Evolutionary conservation across 2,329 filamentous ascomycete species (phyloP).

Genomic region (Penicillium paneum): DNA sequence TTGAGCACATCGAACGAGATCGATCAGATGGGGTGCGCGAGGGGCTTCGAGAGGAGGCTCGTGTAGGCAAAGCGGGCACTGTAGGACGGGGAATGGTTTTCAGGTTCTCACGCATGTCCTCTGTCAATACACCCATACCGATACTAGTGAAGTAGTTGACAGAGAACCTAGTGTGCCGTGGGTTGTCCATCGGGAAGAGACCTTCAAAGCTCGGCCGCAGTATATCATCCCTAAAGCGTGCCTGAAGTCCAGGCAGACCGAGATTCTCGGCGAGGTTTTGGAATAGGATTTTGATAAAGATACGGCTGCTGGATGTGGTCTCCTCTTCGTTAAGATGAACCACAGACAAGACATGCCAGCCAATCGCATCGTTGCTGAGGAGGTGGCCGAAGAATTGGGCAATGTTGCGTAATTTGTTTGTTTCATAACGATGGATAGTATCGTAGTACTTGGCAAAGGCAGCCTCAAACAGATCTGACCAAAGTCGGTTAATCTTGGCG

Average conservation of each 20-base stretch:
- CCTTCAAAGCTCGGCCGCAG: slow-evolving; percentile 76
- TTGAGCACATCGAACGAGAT: slow-evolving; percentile 33
- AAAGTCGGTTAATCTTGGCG: slow-evolving; percentile 90
- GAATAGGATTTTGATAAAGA: slow-evolving; percentile 97
- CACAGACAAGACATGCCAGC: slow-evolving; percentile 82
- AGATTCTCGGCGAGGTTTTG: slow-evolving; percentile 86
- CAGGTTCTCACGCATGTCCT: slow-evolving; percentile 88
- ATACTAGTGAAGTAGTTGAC: slow-evolving; percentile 99
- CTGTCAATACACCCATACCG: slow-evolving; percentile 89
- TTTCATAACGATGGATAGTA: slow-evolving; percentile 95
- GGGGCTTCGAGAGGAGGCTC: slow-evolving; percentile 56
- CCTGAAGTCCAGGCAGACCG: slow-evolving; percentile 74
- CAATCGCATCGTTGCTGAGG: slow-evolving; percentile 80
- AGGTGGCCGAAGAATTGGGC: slow-evolving; percentile 93
- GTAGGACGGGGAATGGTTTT: slow-evolving; percentile 86
- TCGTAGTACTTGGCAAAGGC: slow-evolving; percentile 92
- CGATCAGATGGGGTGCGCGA: slow-evolving; percentile 55
- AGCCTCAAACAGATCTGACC: slow-evolving; percentile 89
- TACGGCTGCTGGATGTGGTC: slow-evolving; percentile 91
- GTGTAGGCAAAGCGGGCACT: slow-evolving; percentile 62
- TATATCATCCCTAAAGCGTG: slow-evolving; percentile 72
- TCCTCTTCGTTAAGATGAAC: slow-evolving; percentile 95
- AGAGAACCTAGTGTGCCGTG: slow-evolving; percentile 87
- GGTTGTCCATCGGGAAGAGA: slow-evolving; percentile 84
- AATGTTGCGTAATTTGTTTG: slow-evolving; percentile 90